A percentile compares a stretch with the other conserved stretches of the same genome.
These are phyloP conservation scores for Hypoxylon sp. DNA, from an alignment of 2,329 filamentous ascomycete species.

Conservation along the genomic window DNA sequence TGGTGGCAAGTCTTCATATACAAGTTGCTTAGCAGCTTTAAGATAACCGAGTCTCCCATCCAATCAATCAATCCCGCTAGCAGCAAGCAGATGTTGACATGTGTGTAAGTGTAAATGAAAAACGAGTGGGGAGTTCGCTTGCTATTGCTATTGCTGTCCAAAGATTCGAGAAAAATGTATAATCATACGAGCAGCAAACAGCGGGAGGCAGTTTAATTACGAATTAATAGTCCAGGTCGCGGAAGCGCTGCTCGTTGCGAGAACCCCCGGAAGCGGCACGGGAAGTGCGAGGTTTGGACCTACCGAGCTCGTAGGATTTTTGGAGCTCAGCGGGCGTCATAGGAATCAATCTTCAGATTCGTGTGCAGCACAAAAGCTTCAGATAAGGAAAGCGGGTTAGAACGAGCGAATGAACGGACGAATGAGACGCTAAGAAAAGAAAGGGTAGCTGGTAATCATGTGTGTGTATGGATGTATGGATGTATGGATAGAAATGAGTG, in stretches of 20 bases:
- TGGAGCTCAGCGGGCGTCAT: slow-evolving; percentile 33
- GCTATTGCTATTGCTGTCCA: slow-evolving; percentile 27
- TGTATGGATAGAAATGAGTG: slow-evolving; percentile 21
- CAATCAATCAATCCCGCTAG: slow-evolving; percentile 36
- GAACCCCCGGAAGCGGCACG: slow-evolving; percentile 22
- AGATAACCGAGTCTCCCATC: slow-evolving; percentile 39
- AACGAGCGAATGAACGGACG: slow-evolving; percentile 19
- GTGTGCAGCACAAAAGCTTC: slow-evolving; percentile 29
- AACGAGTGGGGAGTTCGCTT: slow-evolving; percentile 24
- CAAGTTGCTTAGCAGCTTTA: slow-evolving; percentile 35
- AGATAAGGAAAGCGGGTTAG: slow-evolving; percentile 14
- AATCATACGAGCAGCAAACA: slow-evolving; percentile 29
- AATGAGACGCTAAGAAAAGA: slow-evolving; percentile 23
- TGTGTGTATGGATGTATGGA: slow-evolving; percentile 16
- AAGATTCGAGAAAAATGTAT: slow-evolving; percentile 2
- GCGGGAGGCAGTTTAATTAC: slow-evolving; percentile 28
- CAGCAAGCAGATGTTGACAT: slow-evolving; percentile 30
- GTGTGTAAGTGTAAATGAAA: slow-evolving; percentile 29
- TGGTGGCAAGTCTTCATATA: slow-evolving; percentile 35
- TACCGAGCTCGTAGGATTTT: slow-evolving; percentile 30
- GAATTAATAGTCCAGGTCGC: slow-evolving; percentile 23
- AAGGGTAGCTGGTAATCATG: slow-evolving; percentile 28
- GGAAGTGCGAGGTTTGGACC: slow-evolving; percentile 14
- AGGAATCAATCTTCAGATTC: slow-evolving; percentile 22
- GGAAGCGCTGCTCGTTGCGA: slow-evolving; percentile 18